A percentile compares a stretch with the other conserved stretches of the same genome.
These are phyloP conservation scores for Starmera dryadoides DNA, from an alignment of 805 yeast species.

Conservation along the genomic window DNA sequence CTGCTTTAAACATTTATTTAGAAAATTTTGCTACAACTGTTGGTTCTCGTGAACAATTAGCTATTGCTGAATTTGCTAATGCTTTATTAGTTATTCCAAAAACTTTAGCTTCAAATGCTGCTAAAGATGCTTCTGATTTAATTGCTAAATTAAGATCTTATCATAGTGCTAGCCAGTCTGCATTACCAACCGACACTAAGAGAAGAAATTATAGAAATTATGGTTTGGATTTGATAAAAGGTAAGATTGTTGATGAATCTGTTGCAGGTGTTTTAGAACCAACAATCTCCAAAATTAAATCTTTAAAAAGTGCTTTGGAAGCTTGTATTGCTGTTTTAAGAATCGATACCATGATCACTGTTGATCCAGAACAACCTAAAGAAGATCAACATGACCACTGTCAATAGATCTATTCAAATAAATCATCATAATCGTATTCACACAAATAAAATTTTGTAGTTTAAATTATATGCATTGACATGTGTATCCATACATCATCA, in stretches of 20 bases:
- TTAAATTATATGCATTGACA: too few relatives aligned
- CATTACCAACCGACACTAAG: conserved; percentile 75
- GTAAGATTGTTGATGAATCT: conserved; percentile 84
- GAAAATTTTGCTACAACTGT: conserved; percentile 98
- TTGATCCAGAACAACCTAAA: conserved; percentile 89
- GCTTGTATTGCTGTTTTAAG: conserved; percentile 97
- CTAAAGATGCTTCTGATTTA: conserved; percentile 91
- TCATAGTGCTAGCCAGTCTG: conserved; percentile 91
- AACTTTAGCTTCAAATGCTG: conserved; percentile 95
- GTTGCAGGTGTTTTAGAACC: conserved; percentile 92
- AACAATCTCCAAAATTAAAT: conserved; percentile 84
- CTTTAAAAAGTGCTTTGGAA: conserved; percentile 92
- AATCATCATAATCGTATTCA: too few relatives aligned
- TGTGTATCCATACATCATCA: too few relatives aligned
- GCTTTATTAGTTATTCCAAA: conserved; percentile 90
- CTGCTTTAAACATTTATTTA: conserved; percentile 88
- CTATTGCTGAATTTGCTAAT: conserved; percentile 94
- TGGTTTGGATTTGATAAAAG: conserved; percentile 87
- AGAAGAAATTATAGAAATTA: conserved; percentile 82
- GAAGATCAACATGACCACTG: conserved; percentile 89
- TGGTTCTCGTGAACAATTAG: conserved; percentile 95
- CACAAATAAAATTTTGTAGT: too few relatives aligned
- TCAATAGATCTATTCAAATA: too few relatives aligned
- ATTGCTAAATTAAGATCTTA: conserved; percentile 94
- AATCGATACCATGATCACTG: conserved; percentile 97